Percentiles rank a stretch among this genome's conserved stretches.
phyloP scores from a whole-genome alignment of 257 asterid genomes.

The Solanum gandarillasii region DNA sequence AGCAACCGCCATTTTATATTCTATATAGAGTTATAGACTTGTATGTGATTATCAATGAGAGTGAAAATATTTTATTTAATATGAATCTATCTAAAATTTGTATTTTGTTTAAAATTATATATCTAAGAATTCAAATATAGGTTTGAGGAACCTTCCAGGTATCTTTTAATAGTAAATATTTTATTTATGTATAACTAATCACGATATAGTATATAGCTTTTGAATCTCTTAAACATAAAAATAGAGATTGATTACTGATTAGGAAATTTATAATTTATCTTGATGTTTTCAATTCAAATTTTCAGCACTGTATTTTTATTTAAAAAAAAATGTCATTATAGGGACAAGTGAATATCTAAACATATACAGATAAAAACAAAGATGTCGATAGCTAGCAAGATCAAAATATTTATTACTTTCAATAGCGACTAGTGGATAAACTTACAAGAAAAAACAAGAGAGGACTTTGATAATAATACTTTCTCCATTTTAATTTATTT shows the following conservation, averaged over 20 bases:
- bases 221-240: background rate
- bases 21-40: background rate
- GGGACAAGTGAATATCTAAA: background rate
- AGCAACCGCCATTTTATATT: background rate
- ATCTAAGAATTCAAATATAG: background rate
- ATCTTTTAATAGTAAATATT: too few species aligned
- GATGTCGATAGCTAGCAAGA: too few species aligned
- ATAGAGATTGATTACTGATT: too few species aligned
- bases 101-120: too few species aligned
- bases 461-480: too few species aligned
- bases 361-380: background rate
- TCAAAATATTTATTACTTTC: too few species aligned
- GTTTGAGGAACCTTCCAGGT: background rate
- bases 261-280: background rate
- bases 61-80: background rate
- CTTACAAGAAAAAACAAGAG: too few species aligned
- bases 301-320: too few species aligned
- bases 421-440: too few species aligned
- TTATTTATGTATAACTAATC: too few species aligned
- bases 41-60: background rate
- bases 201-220: background rate
- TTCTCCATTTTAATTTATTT: too few species aligned
- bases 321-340: too few species aligned
- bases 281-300: background rate
- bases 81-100: background rate